Evolutionary conservation across 331 rosid species (phyloP), one percentile per base, ranked within the genome.

Genomic region (Dryas integrifolia): DNA sequence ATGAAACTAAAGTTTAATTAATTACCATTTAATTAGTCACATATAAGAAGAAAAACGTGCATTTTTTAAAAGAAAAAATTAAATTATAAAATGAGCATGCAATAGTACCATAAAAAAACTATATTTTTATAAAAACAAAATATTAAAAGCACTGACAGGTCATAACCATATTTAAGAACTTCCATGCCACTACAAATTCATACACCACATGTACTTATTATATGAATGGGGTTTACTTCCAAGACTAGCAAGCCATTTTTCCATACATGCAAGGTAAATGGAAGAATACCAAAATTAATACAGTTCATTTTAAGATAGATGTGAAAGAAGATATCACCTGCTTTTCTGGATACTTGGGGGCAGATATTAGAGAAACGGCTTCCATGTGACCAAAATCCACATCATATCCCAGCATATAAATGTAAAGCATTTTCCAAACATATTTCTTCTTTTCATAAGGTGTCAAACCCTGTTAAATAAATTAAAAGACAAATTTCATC

Each of bases 361-460:
- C 99, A 79, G 99, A 95, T 86, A 95, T 95, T 76, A 95, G 88
- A 75, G 99, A 95, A 61, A 95, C 99, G 15, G 98, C 97, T 80
- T 95, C 99, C 99, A 92, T 92, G 80, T 95, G 99, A 75, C 99
- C 99, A 88, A 95, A 95, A 87, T 95, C 99, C 86, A 95, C 99
- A 82, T 95, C 99, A 82, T 92, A 95, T 41, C 99, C 99, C 80
- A 95, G 88, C 99, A 95, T 95, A 73, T 82, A 81, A 72, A 95
- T 86, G 91, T 95, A 95, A 63, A 95, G 98, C 98, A 95, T 92
- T 83, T 95, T 95, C 99, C 99, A 95, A 43, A 95, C 98, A 69
- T 95, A 95, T 81, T 95, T 95, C 88, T 95, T 95, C 88, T 95
- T 95, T 82, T 95, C 99, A 59, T 95, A 95, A 0, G 90, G 99